phyloP scores from a whole-genome alignment of 345 rosid genomes.

The Corymbia maculata region DNA sequence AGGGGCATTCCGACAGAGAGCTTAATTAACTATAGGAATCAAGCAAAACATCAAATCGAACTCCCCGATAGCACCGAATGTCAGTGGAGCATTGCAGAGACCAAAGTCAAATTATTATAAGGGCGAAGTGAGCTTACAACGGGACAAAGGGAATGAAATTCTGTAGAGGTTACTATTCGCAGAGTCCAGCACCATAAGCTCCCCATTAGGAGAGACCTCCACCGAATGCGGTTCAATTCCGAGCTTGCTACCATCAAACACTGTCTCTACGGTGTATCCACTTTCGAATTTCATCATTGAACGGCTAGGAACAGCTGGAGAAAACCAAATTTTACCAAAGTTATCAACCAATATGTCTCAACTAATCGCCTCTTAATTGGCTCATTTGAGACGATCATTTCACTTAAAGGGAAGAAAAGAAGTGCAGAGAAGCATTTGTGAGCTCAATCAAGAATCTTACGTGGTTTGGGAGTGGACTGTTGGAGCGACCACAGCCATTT shows the following conservation, averaged over 20 bases:
- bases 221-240: constrained; percentile 85
- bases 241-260: constrained; percentile 89
- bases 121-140: constrained; percentile 39
- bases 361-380: neutral
- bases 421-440: neutral
- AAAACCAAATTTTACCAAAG: neutral
- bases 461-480: constrained; percentile 58
- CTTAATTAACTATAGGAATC: neutral
- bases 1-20: neutral
- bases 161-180: constrained; percentile 82
- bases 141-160: constrained; percentile 73
- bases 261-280: constrained; percentile 93
- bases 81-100: neutral
- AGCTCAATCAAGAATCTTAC: constrained; percentile 20
- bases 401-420: neutral
- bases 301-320: constrained; percentile 66
- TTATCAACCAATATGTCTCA: neutral
- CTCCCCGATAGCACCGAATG: neutral
- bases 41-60: neutral
- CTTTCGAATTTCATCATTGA: constrained; percentile 92
- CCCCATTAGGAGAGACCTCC: constrained; percentile 63
- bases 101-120: neutral
- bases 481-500: constrained; percentile 86
- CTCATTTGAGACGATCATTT: neutral
- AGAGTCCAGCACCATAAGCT: constrained; percentile 80